phyloP scores from a whole-genome alignment of 352 stramenopile species.

The Blastocystis hominis region DNA sequence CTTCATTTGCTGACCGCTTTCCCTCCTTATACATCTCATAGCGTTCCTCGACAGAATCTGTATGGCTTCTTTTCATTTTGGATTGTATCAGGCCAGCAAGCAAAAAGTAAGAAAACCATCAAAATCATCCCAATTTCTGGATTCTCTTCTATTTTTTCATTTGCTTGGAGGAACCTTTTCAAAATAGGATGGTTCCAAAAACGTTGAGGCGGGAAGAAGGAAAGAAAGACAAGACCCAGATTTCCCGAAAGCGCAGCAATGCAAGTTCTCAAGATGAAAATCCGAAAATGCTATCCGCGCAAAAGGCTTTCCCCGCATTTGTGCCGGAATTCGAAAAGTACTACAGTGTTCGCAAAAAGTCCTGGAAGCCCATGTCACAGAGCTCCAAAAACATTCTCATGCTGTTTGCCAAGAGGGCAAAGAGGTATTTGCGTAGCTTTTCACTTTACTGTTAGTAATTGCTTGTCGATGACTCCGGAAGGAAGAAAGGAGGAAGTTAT shows the following conservation, averaged over 20 bases:
- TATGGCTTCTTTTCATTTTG: background rate
- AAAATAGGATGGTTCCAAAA: background rate
- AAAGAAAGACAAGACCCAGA: too few relatives aligned
- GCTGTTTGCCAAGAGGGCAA: background rate
- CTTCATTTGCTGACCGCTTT: background rate
- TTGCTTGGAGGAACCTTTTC: background rate
- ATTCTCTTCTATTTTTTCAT: background rate
- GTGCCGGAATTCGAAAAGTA: background rate
- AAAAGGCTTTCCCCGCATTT: background rate
- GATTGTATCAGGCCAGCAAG: background rate
- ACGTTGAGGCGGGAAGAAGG: too few relatives aligned
- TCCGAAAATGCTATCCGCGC: too few relatives aligned
- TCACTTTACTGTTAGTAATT: background rate
- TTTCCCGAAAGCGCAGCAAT: background rate
- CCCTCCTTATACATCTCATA: background rate
- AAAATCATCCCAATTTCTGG: background rate
- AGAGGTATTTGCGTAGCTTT: background rate
- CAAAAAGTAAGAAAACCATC: background rate
- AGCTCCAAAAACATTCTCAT: background rate
- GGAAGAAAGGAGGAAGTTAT: constrained; percentile 6
- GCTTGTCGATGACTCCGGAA: background rate
- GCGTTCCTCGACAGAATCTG: background rate
- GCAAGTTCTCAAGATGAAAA: background rate
- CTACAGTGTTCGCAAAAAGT: background rate
- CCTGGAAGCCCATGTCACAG: background rate